Evolutionary conservation across 139 green algal genomes (phyloP).

Genomic region (Chlorella sp.): DNA sequence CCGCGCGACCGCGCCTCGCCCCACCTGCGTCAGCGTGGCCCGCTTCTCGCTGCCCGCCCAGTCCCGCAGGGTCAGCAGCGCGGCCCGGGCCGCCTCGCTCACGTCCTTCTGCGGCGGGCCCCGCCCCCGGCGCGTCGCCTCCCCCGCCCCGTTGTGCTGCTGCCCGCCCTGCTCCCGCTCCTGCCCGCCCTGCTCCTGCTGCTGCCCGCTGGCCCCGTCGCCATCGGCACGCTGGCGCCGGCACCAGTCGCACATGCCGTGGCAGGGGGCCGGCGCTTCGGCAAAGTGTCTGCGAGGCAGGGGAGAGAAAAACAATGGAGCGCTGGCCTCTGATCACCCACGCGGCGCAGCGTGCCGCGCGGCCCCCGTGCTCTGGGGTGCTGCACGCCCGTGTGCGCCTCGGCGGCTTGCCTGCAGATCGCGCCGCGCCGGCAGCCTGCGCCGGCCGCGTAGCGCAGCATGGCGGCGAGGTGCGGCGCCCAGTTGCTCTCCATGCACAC

Average conservation of each 20-base stretch:
- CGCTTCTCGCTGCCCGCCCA: conserved; percentile 43
- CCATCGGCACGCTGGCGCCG: background rate
- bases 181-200: conserved; percentile 4
- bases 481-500: conserved; percentile 69
- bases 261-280: conserved; percentile 56
- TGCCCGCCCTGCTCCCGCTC: background rate
- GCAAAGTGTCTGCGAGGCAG: conserved; percentile 56
- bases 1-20: too few species aligned
- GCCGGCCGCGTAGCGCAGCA: conserved; percentile 53
- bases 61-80: conserved; percentile 13
- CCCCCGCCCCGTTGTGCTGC: background rate
- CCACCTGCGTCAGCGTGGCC: conserved; percentile 64
- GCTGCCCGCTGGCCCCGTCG: background rate
- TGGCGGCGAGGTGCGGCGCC: conserved; percentile 53
- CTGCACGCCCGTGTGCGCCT: too few species aligned
- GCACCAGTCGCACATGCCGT: conserved; percentile 52
- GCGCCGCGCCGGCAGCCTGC: conserved; percentile 48
- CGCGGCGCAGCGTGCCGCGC: too few species aligned
- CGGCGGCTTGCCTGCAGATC: conserved; percentile 42
- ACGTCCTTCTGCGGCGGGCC: conserved; percentile 26
- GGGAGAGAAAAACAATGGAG: background rate
- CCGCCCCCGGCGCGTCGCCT: conserved; percentile 13
- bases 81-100: conserved; percentile 21
- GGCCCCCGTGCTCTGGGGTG: too few species aligned
- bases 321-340: too few species aligned